A percentile compares a stretch with the other conserved stretches of the same genome.
phyloP scores from a whole-genome alignment of 1,139 yeast species.

The Magnusiomyces ingens region DNA sequence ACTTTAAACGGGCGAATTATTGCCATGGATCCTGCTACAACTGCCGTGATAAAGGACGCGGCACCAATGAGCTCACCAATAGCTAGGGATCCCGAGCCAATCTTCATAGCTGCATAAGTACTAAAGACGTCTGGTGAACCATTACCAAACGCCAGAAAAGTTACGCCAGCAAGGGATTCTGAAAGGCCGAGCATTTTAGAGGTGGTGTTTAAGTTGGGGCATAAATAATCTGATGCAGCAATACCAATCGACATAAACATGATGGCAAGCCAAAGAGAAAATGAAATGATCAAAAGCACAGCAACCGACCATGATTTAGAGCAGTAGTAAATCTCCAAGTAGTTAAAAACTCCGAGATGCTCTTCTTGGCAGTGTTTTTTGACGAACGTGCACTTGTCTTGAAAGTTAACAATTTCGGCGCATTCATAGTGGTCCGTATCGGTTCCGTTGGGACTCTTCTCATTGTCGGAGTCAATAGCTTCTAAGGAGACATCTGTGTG shows the following conservation, averaged over 20 bases:
- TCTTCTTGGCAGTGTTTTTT: slow-evolving; percentile 28
- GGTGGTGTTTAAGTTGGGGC: slow-evolving; percentile 64
- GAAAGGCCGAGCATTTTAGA: slow-evolving; percentile 56
- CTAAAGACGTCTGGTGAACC: slow-evolving; percentile 87
- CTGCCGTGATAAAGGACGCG: slow-evolving; percentile 66
- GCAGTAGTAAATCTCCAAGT: slow-evolving; percentile 32
- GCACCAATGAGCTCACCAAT: slow-evolving; percentile 87
- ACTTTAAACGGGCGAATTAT: slow-evolving; percentile 61
- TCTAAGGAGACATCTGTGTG: too few species aligned
- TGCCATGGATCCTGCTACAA: slow-evolving; percentile 71
- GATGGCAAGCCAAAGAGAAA: slow-evolving; percentile 33
- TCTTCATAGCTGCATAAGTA: slow-evolving; percentile 71
- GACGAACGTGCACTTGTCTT: slow-evolving; percentile 32
- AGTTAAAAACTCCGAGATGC: slow-evolving; percentile 28
- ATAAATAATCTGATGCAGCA: slow-evolving; percentile 68
- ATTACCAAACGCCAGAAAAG: slow-evolving; percentile 84
- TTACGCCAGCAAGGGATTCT: slow-evolving; percentile 79
- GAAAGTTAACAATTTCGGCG: slow-evolving; percentile 20
- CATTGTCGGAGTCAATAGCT: too few species aligned
- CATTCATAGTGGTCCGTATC: slow-evolving; percentile 9
- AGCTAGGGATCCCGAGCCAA: slow-evolving; percentile 67
- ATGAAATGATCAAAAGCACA: slow-evolving; percentile 12
- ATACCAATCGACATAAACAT: slow-evolving; percentile 60
- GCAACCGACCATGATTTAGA: slow-evolving; percentile 18
- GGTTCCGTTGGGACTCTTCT: too few species aligned